Conservation (phyloP, 768 basidiomycete genomes). For the Kwoniella shandongensis region DNA sequence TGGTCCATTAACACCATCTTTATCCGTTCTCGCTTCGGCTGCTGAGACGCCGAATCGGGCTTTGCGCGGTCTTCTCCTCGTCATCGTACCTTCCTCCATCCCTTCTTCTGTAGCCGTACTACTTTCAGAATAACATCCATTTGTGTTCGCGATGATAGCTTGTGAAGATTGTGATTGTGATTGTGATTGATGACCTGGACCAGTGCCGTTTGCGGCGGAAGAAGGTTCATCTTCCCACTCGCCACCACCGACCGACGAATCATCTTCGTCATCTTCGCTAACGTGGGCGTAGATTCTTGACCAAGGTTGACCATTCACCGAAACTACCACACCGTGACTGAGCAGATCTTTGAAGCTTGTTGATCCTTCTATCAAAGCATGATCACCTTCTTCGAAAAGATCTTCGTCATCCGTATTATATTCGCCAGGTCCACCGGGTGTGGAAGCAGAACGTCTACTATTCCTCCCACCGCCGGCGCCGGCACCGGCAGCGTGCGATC, state of each 20-base stretch:
- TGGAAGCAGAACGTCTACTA: neutral
- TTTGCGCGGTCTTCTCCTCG: constrained; percentile 33
- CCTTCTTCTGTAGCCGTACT: constrained; percentile 23
- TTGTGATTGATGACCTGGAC: too few relatives aligned
- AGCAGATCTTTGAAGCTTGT: constrained; percentile 49
- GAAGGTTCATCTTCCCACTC: constrained; percentile 21
- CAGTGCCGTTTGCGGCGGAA: constrained; percentile 8
- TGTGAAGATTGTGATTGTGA: too few relatives aligned
- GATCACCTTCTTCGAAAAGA: constrained; percentile 7
- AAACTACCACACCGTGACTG: constrained; percentile 51
- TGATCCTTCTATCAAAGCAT: constrained; percentile 11
- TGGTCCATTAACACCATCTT: constrained; percentile 4
- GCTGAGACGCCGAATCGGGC: constrained; percentile 33
- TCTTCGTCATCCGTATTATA: constrained; percentile 14
- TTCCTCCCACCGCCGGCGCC: neutral
- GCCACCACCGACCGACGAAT: constrained; percentile 7
- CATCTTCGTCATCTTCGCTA: constrained; percentile 27
- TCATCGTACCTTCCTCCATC: constrained; percentile 28
- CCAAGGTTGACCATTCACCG: constrained; percentile 52
- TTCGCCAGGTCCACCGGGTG: constrained; percentile 4
- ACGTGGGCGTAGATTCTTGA: constrained; percentile 52
- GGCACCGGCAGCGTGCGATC: constrained; percentile 1
- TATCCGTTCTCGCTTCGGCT: constrained; percentile 14
- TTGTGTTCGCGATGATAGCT: too few relatives aligned
- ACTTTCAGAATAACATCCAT: constrained; percentile 1